Conservation (phyloP, 176 grass and related monocot species). For the Pontederia crassipes region DNA sequence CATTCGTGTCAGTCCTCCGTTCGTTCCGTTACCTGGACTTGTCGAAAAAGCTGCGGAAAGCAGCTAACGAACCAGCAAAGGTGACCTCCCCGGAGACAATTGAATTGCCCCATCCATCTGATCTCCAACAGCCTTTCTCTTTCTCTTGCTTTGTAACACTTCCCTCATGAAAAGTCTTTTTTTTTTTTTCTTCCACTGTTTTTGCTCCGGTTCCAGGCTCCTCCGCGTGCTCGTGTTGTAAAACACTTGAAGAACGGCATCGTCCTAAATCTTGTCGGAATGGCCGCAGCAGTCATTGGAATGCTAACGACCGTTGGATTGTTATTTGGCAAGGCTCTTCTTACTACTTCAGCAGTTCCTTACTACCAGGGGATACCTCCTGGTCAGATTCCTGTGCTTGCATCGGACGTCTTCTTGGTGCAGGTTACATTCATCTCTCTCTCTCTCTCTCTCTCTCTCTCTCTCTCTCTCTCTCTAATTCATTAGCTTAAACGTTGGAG, state of each 20-base stretch:
- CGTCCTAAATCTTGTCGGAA: constrained; percentile 62
- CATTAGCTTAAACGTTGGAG: background rate
- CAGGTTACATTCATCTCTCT: constrained; percentile 31
- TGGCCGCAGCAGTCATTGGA: constrained; percentile 68
- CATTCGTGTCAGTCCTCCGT: constrained; percentile 89
- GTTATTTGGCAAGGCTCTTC: constrained; percentile 64
- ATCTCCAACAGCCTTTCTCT: background rate
- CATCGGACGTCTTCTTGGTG: constrained; percentile 75
- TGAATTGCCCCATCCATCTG: background rate
- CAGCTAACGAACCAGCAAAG: constrained; percentile 71
- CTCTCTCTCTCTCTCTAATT: background rate
- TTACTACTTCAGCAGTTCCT: constrained; percentile 50
- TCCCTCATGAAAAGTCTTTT: too few species aligned
- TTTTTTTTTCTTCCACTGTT: background rate
- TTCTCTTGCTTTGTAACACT: background rate
- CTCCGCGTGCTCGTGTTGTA: constrained; percentile 59
- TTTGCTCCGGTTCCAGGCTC: constrained; percentile 40
- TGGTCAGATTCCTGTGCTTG: constrained; percentile 73
- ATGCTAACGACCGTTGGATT: constrained; percentile 78
- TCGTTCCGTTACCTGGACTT: constrained; percentile 83
- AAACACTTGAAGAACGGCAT: constrained; percentile 63
- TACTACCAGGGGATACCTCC: constrained; percentile 66
- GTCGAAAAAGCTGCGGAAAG: constrained; percentile 68
- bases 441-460: background rate
- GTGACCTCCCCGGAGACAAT: constrained; percentile 15